Base-by-base conservation (phyloP, 306 rosid genomes). In the Rosa multiflora region DNA sequence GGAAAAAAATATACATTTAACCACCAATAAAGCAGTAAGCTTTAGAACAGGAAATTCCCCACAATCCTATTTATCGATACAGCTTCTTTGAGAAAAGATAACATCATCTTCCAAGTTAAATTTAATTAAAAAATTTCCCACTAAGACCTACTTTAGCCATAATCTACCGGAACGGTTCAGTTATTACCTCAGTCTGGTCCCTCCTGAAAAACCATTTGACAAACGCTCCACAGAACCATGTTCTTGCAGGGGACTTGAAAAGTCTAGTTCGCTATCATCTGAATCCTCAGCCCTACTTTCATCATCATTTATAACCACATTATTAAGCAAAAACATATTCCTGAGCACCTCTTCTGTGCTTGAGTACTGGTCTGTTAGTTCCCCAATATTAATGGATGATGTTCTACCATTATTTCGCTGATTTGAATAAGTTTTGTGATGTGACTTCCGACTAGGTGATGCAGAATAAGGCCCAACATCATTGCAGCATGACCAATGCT, bases 241-340 rank as follows among this genome's bases (percentile, higher is more conserved):
- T 75, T 85, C 90, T 80, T 67, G 86, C 80, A 55, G 76, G 72
- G 46, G 83, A 83, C 52, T 82, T 2, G 84, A 75, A 82, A 73
- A 83, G 58, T 85, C 94, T 29, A 74, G 59, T 81, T 91, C 94
- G 73, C 90, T 79, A 62, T 89, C 92, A 84, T 85, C 90, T 40
- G 92, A 93, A 86, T 91, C 91, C 74, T 89, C 91, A 61, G 42
- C 82, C 88, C 91, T 81, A 79, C 86, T 83, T 81, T 84, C 85
- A 74, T 89, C 89, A 70, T 76, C 79, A 86, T 84, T 83, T 56
- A 75, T 72, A 79, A 76, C 82, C 77, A 76, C 77, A 74, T 87
- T 88, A 77, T 79, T 82, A 49, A 81, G 80, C 21, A 88, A 85
- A 84, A 87, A 80, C 78, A 88, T 72, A 78, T 76, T 83, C 73